Conservation (phyloP, 1,139 yeast genomes). For the Kluyveromyces sp. region DNA sequence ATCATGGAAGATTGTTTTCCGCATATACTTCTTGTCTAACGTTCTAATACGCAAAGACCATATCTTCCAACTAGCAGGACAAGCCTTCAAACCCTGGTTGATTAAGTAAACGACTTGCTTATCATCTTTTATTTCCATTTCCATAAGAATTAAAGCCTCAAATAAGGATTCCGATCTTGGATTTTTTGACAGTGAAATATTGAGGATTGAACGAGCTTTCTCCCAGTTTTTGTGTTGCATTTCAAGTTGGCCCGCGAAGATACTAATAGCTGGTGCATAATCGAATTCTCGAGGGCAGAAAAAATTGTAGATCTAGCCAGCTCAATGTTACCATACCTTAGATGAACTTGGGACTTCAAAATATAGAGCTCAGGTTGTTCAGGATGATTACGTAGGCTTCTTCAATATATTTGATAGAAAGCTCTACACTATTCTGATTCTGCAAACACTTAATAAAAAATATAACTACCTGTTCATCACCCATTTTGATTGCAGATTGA, state of each 20-base stretch:
- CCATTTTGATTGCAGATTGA: not conserved
- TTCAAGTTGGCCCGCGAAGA: constrained; percentile 44
- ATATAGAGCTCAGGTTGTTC: constrained; percentile 17
- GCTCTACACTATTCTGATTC: constrained; percentile 27
- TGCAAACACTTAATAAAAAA: constrained; percentile 35
- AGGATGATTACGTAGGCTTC: constrained; percentile 31
- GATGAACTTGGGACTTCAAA: constrained; percentile 21
- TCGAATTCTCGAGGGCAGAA: constrained; percentile 46
- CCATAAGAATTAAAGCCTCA: constrained; percentile 54
- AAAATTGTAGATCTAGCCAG: constrained; percentile 44
- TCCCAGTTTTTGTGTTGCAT: constrained; percentile 32
- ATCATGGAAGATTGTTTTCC: constrained; percentile 60
- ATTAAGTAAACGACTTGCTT: constrained; percentile 50
- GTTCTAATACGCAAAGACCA: constrained; percentile 57
- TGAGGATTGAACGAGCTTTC: constrained; percentile 71
- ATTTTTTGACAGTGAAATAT: constrained; percentile 51
- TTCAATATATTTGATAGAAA: constrained; percentile 37
- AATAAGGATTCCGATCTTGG: constrained; percentile 47
- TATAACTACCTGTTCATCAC: not conserved
- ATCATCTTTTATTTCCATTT: constrained; percentile 41
- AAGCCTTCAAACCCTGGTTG: constrained; percentile 50
- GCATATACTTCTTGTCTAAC: constrained; percentile 40
- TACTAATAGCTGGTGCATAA: constrained; percentile 45
- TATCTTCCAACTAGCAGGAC: constrained; percentile 51
- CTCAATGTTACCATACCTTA: constrained; percentile 19